phyloP scores from a whole-genome alignment of 108 stramenopile species.

The Skeletonema marinoi region DNA sequence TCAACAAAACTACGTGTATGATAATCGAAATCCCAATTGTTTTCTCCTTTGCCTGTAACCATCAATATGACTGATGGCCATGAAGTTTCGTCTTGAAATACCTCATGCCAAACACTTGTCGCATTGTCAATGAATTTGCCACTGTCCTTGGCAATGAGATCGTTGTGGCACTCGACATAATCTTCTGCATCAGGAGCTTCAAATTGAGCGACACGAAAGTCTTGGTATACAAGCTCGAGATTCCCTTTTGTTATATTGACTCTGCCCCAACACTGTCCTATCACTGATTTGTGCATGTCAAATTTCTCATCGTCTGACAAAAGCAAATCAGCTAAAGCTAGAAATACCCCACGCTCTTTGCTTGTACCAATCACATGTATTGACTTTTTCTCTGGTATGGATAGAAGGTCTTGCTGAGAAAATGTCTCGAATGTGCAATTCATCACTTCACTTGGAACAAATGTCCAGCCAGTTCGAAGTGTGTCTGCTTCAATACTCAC shows the following conservation, averaged over 20 bases:
- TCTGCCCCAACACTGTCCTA: slow-evolving; percentile 48
- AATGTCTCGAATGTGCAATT: slow-evolving; percentile 37
- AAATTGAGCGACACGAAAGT: slow-evolving; percentile 30
- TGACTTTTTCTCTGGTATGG: slow-evolving; percentile 21
- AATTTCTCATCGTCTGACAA: slow-evolving; percentile 24
- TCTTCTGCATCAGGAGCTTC: slow-evolving; percentile 6
- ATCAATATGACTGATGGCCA: slow-evolving; percentile 42
- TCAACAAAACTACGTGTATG: slow-evolving; percentile 19
- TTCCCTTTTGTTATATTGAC: slow-evolving; percentile 31
- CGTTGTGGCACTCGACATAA: slow-evolving; percentile 39
- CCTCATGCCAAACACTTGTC: slow-evolving; percentile 37
- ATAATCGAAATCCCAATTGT: slow-evolving; percentile 30
- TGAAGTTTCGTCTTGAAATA: slow-evolving; percentile 21
- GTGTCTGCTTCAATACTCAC: neutral
- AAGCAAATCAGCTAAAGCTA: slow-evolving; percentile 32
- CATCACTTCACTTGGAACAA: slow-evolving; percentile 32
- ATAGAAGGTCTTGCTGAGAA: slow-evolving; percentile 9
- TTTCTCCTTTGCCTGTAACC: slow-evolving; percentile 13
- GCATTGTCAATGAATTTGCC: slow-evolving; percentile 40
- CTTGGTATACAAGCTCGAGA: slow-evolving; percentile 37
- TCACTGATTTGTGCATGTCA: slow-evolving; percentile 1
- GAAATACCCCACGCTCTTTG: slow-evolving; percentile 40
- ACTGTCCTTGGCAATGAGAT: slow-evolving; percentile 28
- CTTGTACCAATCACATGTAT: slow-evolving; percentile 43
- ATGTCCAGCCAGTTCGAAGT: slow-evolving; percentile 43